These are phyloP conservation scores for Teratosphaeria destructans DNA, from an alignment of 2,329 filamentous ascomycete genomes.

Conservation along the genomic window DNA sequence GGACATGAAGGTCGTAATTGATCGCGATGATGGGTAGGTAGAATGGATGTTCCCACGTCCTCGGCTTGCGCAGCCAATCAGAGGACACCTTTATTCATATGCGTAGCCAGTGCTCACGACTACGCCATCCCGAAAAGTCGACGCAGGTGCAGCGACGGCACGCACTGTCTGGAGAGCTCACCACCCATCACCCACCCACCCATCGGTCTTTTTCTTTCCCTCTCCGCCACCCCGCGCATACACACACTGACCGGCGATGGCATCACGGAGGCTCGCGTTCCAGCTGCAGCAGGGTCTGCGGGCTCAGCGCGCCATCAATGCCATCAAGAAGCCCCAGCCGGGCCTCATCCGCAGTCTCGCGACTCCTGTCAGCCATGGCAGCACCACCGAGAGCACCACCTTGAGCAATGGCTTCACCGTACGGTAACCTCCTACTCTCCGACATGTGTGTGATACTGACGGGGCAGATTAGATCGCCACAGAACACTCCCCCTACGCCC, in stretches of 20 bases:
- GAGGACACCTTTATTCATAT: not conserved
- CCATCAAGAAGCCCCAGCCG: conserved; percentile 59
- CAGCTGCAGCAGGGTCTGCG: conserved; percentile 67
- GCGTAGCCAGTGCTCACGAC: not conserved
- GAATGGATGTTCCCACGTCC: not conserved
- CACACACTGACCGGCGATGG: conserved; percentile 50
- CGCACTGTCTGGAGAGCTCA: not conserved
- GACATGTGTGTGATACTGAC: not conserved
- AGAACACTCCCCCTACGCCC: conserved; percentile 94
- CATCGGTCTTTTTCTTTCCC: not conserved
- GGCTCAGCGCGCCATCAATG: conserved; percentile 69
- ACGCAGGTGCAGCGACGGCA: not conserved
- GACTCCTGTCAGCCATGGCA: conserved; percentile 61
- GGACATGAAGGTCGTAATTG: not conserved
- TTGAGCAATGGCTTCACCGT: conserved; percentile 97
- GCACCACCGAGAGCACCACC: conserved; percentile 91
- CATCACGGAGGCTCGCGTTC: conserved; percentile 92
- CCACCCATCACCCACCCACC: not conserved
- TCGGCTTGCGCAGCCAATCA: not conserved
- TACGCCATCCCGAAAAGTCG: not conserved
- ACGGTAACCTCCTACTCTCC: conserved; percentile 12
- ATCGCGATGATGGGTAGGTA: not conserved
- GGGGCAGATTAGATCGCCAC: conserved; percentile 65
- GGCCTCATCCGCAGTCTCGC: conserved; percentile 80
- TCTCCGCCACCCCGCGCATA: not conserved